Evolutionary conservation across 2,329 filamentous ascomycete genomes (phyloP).

Genomic region (Hypoxylon sp.): DNA sequence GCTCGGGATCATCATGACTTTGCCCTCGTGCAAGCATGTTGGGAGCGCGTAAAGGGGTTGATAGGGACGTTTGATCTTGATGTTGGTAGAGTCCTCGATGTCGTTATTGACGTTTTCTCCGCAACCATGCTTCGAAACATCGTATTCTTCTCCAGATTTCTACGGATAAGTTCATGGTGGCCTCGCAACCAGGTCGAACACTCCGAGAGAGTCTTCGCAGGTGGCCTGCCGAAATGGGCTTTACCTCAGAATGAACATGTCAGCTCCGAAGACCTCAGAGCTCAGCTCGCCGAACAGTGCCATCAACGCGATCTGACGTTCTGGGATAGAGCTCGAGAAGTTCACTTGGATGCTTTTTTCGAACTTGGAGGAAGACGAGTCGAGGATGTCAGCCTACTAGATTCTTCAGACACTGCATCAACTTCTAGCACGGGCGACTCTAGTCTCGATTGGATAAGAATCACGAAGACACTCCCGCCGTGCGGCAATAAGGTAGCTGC

Average conservation of each 20-base stretch:
- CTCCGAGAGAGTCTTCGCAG: conserved; percentile 62
- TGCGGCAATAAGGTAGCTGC: conserved; percentile 91
- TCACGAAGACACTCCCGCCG: conserved; percentile 85
- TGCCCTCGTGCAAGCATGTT: conserved; percentile 85
- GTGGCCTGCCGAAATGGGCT: conserved; percentile 88
- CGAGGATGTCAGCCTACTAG: conserved; percentile 68
- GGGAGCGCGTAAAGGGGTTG: conserved; percentile 91
- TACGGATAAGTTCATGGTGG: conserved; percentile 97
- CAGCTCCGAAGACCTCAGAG: conserved; percentile 76
- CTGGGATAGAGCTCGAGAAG: conserved; percentile 82
- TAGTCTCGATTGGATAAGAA: conserved; percentile 76
- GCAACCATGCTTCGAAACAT: conserved; percentile 93
- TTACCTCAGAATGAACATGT: conserved; percentile 69
- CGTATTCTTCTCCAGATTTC: conserved; percentile 92
- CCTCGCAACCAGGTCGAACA: conserved; percentile 71
- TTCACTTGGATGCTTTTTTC: conserved; percentile 88
- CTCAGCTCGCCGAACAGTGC: conserved; percentile 67
- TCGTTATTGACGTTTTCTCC: conserved; percentile 94
- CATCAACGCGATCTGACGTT: conserved; percentile 79
- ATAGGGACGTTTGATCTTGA: conserved; percentile 98
- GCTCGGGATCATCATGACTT: conserved; percentile 79
- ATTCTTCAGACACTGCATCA: conserved; percentile 62
- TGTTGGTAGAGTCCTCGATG: conserved; percentile 92
- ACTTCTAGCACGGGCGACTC: conserved; percentile 59
- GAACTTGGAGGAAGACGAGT: conserved; percentile 83